phyloP scores from a whole-genome alignment of 495 filamentous ascomycete genomes.

The Tuber magnatum region DNA sequence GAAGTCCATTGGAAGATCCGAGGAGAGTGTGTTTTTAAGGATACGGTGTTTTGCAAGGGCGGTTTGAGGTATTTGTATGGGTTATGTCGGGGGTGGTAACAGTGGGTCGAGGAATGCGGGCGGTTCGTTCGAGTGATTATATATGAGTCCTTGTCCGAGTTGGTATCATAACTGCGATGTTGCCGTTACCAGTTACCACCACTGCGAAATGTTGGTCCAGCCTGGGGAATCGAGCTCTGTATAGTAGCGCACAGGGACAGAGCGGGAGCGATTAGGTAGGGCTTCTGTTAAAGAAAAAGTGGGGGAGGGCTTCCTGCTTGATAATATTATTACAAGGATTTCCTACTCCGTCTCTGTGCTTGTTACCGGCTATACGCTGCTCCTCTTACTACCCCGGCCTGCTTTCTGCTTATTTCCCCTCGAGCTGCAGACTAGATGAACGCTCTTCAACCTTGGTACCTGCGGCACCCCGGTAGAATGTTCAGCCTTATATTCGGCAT shows the following conservation, averaged over 20 bases:
- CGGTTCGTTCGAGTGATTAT: neutral
- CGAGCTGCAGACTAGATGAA: neutral
- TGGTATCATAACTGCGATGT: neutral
- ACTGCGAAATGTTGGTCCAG: no score
- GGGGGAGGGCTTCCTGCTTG: neutral
- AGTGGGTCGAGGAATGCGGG: neutral
- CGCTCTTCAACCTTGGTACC: neutral
- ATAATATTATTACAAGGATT: neutral
- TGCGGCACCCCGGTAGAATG: neutral
- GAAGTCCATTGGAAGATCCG: neutral
- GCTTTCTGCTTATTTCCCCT: neutral
- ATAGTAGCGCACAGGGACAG: neutral
- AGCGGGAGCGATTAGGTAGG: neutral
- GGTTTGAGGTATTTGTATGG: neutral
- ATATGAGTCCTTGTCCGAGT: neutral
- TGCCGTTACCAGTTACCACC: neutral
- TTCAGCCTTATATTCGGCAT: neutral
- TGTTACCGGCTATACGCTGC: neutral
- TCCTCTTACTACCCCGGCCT: neutral
- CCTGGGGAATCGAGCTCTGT: neutral
- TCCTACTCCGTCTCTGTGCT: neutral
- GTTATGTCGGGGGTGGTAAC: neutral
- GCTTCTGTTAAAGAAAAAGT: neutral
- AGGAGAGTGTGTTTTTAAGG: neutral
- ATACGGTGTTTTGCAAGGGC: neutral